These are phyloP conservation scores for Penicillium odoratum DNA, from an alignment of 495 filamentous ascomycete species.

Conservation along the genomic window DNA sequence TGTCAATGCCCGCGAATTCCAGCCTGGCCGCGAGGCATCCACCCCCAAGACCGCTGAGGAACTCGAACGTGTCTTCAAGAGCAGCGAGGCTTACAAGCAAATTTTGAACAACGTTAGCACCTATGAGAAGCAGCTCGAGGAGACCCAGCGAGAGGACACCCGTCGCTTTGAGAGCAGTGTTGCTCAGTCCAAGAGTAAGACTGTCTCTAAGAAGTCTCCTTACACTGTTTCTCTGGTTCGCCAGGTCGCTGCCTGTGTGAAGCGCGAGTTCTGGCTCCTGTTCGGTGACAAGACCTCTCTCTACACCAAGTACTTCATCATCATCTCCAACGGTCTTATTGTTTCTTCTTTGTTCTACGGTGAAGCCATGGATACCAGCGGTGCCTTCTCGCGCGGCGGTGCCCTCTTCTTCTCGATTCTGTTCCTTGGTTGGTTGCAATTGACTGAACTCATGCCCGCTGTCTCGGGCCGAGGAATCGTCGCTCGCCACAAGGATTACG, in stretches of 20 bases:
- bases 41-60: conserved; percentile 63
- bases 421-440: conserved; percentile 74
- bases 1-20: conserved; percentile 64
- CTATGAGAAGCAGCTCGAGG: conserved; percentile 61
- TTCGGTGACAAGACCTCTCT: conserved; percentile 71
- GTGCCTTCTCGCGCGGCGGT: conserved; percentile 69
- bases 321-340: conserved; percentile 71
- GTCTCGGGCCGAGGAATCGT: conserved; percentile 64
- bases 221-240: conserved; percentile 70
- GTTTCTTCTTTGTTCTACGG: conserved; percentile 73
- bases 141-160: conserved; percentile 63
- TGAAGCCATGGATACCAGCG: conserved; percentile 60
- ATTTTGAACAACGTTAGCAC: conserved; percentile 55
- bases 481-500: conserved; percentile 66
- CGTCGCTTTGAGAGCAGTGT: conserved; percentile 69
- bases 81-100: conserved; percentile 52
- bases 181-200: conserved; percentile 63
- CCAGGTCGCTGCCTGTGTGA: conserved; percentile 69
- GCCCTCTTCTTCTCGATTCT: conserved; percentile 72
- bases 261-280: conserved; percentile 75
- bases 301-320: conserved; percentile 77
- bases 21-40: conserved; percentile 61
- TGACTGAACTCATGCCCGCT: conserved; percentile 70
- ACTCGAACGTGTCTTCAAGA: conserved; percentile 60
- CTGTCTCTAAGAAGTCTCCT: conserved; percentile 64